Percentiles rank a stretch among this genome's conserved stretches.
Evolutionary conservation across 106 monocot genomes (phyloP).

Genomic region (Triglochin maritima): DNA sequence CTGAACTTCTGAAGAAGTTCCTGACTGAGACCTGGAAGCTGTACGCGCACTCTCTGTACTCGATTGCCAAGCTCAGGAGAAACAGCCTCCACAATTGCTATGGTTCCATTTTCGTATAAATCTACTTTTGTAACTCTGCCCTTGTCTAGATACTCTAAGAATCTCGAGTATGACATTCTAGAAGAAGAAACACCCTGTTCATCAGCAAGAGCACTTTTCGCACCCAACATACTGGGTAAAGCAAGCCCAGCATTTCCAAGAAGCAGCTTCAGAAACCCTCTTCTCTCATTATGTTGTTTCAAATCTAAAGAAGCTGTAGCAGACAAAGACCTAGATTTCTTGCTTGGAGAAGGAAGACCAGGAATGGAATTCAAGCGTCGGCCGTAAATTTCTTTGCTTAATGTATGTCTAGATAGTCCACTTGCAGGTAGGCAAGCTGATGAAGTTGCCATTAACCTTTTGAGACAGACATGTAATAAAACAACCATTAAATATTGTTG

Average conservation of each 20-base stretch:
- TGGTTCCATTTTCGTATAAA: slow-evolving; percentile 90
- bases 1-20: slow-evolving; percentile 91
- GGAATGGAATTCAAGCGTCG: slow-evolving; percentile 21
- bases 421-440: slow-evolving; percentile 48
- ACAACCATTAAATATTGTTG: too few relatives aligned
- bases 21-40: slow-evolving; percentile 88
- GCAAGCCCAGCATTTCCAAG: slow-evolving; percentile 68
- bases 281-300: slow-evolving; percentile 37
- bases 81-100: slow-evolving; percentile 90
- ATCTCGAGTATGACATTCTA: slow-evolving; percentile 93
- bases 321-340: slow-evolving; percentile 31
- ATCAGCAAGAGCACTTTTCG: slow-evolving; percentile 60
- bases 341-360: slow-evolving; percentile 21
- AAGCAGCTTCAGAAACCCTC: slow-evolving; percentile 76
- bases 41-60: slow-evolving; percentile 79
- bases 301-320: slow-evolving; percentile 54
- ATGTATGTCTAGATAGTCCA: slow-evolving; percentile 20
- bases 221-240: slow-evolving; percentile 37
- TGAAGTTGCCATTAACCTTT: slow-evolving; percentile 42
- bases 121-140: slow-evolving; percentile 84
- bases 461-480: too few relatives aligned
- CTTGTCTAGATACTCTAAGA: slow-evolving; percentile 86
- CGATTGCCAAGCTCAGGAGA: slow-evolving; percentile 85
- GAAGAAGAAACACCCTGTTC: slow-evolving; percentile 94
- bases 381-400: slow-evolving; percentile 52